phyloP scores from a whole-genome alignment of 108 stramenopile genomes.

The Fistulifera pelliculosa region DNA sequence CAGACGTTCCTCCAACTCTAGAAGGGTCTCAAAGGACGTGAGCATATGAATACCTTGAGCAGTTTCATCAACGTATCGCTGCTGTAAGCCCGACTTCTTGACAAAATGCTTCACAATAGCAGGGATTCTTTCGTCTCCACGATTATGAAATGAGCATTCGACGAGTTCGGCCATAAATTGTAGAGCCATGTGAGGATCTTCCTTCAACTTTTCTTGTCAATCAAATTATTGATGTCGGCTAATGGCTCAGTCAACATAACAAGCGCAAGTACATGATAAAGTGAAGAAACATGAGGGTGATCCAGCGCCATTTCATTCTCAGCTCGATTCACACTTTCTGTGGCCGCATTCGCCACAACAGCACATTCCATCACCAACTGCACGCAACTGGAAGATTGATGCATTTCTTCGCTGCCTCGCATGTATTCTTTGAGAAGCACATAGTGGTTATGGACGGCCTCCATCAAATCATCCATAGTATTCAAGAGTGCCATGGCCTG shows the following conservation, averaged over 20 bases:
- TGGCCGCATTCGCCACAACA: slow-evolving; percentile 8
- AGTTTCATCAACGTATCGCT: too few species aligned
- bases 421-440: background rate
- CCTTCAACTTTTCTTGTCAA: background rate
- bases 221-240: background rate
- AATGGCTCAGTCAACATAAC: background rate
- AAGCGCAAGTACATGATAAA: slow-evolving; percentile 12
- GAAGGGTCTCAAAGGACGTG: too few species aligned
- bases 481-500: slow-evolving; percentile 4
- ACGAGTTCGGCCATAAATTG: slow-evolving; percentile 8
- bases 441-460: slow-evolving; percentile 1
- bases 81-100: background rate
- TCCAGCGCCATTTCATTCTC: slow-evolving; percentile 7
- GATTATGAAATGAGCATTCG: slow-evolving; percentile 1
- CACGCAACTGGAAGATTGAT: background rate
- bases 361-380: slow-evolving; percentile 6
- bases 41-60: too few species aligned
- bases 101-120: background rate
- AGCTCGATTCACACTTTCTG: background rate
- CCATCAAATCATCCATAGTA: slow-evolving; percentile 11
- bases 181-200: slow-evolving; percentile 3
- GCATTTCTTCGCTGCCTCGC: background rate
- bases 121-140: background rate
- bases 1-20: too few species aligned
- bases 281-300: background rate